Evolutionary conservation across 2,329 filamentous ascomycete species (phyloP), one percentile per base, ranked within the genome.

Genomic region (Colletotrichum tabaci): DNA sequence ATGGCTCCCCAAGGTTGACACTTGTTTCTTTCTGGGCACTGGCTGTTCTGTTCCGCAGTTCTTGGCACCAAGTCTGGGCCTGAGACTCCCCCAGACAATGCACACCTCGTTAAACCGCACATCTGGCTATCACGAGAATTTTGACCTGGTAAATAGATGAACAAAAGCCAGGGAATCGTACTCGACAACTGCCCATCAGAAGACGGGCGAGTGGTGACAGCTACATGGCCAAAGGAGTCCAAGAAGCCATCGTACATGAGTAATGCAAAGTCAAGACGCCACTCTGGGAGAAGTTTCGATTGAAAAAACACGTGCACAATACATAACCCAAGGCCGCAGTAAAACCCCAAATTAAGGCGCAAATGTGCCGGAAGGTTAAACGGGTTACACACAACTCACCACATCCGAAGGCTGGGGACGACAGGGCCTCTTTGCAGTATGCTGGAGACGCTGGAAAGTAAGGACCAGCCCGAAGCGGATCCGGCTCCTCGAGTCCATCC

Each of bases 1-100:
- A 38, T 46, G 62, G 38, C n/a, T 42, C 13, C 49, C 52, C 21
- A 63, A 66, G 68, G 68, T 60, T 60, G 47, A 30, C 58, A 67
- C 58, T 40, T 68, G 52, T 26, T 67, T 40, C 50, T 38, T 67
- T 40, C 57, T 68, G 58, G 65, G 66, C 65, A 60, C 57, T 69
- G 65, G 60, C 58, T 55, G 50, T 44, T 49, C n/a, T 49, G 46
- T 68, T 68, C 69, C 69, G 69, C 67, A 26, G 40, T 52, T 15
- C 60, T 68, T 56, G 69, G 69, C 69, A 35, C n/a, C 35, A 46
- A 23, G 44, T 23, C 21, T 26, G 38, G 42, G 58, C 46, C 35
- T 13, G 40, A 63, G 52, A 53, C 58, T 47, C 35, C n/a, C 49
- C 42, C 23, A 21, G 46, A 47, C 47, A 13, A 62, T 42, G 60